These are phyloP conservation scores for Hygrophoropsis aurantiaca DNA, from an alignment of 768 basidiomycete genomes.

Conservation along the genomic window DNA sequence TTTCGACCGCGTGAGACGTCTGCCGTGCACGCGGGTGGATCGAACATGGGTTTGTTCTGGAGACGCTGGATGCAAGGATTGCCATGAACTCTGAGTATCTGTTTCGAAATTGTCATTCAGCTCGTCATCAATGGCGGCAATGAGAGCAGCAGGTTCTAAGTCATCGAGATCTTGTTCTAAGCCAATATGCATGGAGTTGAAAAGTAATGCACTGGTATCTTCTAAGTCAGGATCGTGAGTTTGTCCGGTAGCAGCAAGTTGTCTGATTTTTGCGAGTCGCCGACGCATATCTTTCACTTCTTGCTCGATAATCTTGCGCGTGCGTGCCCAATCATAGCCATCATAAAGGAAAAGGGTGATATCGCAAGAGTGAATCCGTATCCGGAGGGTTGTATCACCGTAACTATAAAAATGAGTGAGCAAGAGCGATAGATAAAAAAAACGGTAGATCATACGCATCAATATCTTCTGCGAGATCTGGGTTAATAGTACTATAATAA, in stretches of 20 bases:
- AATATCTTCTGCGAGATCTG: conserved; percentile 46
- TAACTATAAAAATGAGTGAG: conserved; percentile 28
- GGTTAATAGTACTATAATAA: conserved; percentile 66
- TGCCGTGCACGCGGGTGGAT: conserved; percentile 47
- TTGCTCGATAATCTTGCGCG: conserved; percentile 83
- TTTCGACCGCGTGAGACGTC: conserved; percentile 69
- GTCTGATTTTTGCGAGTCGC: conserved; percentile 83
- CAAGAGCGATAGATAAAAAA: conserved; percentile 1
- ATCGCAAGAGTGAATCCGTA: conserved; percentile 62
- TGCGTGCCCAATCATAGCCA: conserved; percentile 91
- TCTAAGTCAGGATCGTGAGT: conserved; percentile 75
- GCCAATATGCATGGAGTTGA: conserved; percentile 94
- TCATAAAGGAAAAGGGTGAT: conserved; percentile 78
- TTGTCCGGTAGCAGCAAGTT: conserved; percentile 90
- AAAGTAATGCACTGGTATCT: conserved; percentile 71
- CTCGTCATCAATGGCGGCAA: conserved; percentile 93
- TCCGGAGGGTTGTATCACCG: conserved; percentile 47
- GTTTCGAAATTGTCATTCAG: conserved; percentile 76
- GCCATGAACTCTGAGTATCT: conserved; percentile 85
- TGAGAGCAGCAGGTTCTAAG: conserved; percentile 71
- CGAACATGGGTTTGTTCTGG: conserved; percentile 39
- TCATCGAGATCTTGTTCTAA: conserved; percentile 76
- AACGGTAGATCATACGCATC: conserved; percentile 46
- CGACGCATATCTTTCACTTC: conserved; percentile 87
- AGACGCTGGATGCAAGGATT: conserved; percentile 64